These are phyloP conservation scores for Fusarium austroafricanum DNA, from an alignment of 2,329 filamentous ascomycete genomes.

Conservation along the genomic window DNA sequence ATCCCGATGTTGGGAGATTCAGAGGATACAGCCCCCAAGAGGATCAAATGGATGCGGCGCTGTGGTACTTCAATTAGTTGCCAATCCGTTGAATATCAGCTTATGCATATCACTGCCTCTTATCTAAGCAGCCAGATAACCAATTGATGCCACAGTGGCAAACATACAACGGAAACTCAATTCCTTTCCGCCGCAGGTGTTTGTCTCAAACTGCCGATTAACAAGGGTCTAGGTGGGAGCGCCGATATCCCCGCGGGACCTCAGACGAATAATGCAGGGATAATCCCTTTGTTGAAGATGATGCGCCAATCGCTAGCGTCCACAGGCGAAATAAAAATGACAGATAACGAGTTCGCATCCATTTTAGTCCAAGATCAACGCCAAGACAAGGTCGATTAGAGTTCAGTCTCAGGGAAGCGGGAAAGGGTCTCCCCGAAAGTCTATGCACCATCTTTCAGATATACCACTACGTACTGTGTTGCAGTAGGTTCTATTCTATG, in stretches of 20 bases:
- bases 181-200: neutral
- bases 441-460: conserved; percentile 1
- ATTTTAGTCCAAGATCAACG: conserved; percentile 1
- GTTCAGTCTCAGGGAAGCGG: neutral
- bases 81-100: no score
- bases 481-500: neutral
- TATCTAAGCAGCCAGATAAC: no score
- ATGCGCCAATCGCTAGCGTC: neutral
- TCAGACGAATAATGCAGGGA: neutral
- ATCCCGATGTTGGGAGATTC: neutral
- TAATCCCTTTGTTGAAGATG: neutral
- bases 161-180: no score
- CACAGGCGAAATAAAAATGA: neutral
- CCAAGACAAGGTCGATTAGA: neutral
- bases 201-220: neutral
- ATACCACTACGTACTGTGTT: neutral
- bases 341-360: neutral
- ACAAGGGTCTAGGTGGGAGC: neutral
- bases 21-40: neutral
- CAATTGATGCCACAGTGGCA: no score
- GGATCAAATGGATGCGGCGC: no score
- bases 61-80: no score
- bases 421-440: neutral
- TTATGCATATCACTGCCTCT: no score
- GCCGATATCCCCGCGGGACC: no score